Conservation (phyloP, 1,139 yeast species). For the Yamadazyma blattariae region DNA sequence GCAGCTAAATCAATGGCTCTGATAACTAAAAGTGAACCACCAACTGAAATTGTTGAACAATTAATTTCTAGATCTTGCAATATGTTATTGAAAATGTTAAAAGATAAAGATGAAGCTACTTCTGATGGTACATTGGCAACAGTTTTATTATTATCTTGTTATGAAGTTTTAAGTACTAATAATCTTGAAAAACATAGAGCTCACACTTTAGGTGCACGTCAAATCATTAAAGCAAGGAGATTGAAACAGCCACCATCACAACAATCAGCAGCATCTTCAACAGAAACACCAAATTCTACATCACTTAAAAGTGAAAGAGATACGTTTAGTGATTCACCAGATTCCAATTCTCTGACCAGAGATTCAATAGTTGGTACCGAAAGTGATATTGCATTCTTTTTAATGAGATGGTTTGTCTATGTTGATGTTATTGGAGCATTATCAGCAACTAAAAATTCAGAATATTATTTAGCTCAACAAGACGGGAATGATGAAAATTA, state of each 20-base stretch:
- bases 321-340: slow-evolving; percentile 10
- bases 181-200: slow-evolving; percentile 57
- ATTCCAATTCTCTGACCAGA: slow-evolving; percentile 7
- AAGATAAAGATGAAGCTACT: slow-evolving; percentile 50
- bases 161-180: slow-evolving; percentile 52
- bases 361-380: slow-evolving; percentile 19
- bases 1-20: slow-evolving; percentile 53
- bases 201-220: slow-evolving; percentile 68
- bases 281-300: neutral
- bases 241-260: slow-evolving; percentile 14
- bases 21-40: slow-evolving; percentile 32
- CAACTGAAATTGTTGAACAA: slow-evolving; percentile 46
- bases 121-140: slow-evolving; percentile 69
- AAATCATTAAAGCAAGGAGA: slow-evolving; percentile 57
- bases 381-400: slow-evolving; percentile 52
- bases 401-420: slow-evolving; percentile 71
- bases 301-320: slow-evolving; percentile 2
- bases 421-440: slow-evolving; percentile 67
- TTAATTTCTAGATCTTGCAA: slow-evolving; percentile 55
- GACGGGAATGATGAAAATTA: slow-evolving; percentile 12
- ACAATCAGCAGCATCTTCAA: neutral
- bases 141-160: slow-evolving; percentile 59
- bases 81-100: slow-evolving; percentile 52
- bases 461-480: slow-evolving; percentile 20
- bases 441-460: slow-evolving; percentile 33